phyloP scores from a whole-genome alignment of 106 monocot species.

The Narthecium ossifragum region DNA sequence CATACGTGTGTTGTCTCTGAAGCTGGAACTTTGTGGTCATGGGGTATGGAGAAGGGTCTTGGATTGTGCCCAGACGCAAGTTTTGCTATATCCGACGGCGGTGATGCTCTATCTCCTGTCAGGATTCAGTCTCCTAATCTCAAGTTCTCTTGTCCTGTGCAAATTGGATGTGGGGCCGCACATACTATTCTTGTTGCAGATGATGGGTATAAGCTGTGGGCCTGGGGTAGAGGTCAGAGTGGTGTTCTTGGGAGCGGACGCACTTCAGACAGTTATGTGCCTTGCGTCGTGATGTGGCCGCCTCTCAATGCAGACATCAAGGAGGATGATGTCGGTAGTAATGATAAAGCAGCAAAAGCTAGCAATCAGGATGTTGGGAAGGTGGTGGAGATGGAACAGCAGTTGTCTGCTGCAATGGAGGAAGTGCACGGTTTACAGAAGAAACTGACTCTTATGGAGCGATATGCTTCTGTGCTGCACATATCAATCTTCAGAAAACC shows the following conservation, averaged over 20 bases:
- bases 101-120: constrained; percentile 55
- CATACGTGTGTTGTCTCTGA: constrained; percentile 67
- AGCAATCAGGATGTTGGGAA: neutral
- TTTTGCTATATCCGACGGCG: constrained; percentile 34
- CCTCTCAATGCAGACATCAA: constrained; percentile 20
- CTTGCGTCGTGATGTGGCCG: constrained; percentile 53
- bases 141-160: constrained; percentile 33
- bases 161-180: constrained; percentile 72
- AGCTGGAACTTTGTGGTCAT: constrained; percentile 69
- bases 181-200: constrained; percentile 62
- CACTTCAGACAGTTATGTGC: constrained; percentile 47
- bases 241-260: constrained; percentile 65
- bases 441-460: constrained; percentile 48
- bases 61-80: constrained; percentile 72
- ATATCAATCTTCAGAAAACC: constrained; percentile 59
- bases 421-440: constrained; percentile 19
- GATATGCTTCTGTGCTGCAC: constrained; percentile 63
- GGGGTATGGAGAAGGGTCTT: constrained; percentile 89
- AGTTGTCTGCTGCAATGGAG: constrained; percentile 20
- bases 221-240: constrained; percentile 76
- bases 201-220: constrained; percentile 73
- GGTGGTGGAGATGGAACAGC: constrained; percentile 7
- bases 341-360: neutral
- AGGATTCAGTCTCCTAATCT: constrained; percentile 22
- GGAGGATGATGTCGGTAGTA: neutral